Evolutionary conservation across 495 filamentous ascomycete genomes (phyloP).

Genomic region (Talaromyces nanjingensis): DNA sequence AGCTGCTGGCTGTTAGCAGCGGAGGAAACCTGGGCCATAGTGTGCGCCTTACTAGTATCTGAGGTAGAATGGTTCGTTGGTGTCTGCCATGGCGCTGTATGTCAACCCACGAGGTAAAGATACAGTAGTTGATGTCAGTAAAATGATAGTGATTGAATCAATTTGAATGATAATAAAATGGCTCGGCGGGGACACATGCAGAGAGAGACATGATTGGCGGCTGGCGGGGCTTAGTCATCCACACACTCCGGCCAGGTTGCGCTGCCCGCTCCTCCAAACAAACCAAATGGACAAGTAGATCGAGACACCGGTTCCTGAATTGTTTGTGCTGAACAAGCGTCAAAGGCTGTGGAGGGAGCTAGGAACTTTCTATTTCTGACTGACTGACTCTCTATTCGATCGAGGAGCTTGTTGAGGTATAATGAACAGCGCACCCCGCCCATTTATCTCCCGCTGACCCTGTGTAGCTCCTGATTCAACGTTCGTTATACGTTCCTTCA

Average conservation of each 20-base stretch:
- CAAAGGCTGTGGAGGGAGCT: constrained; percentile 20
- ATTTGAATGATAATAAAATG: neutral
- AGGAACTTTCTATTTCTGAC: constrained; percentile 23
- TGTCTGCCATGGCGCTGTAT: constrained; percentile 38
- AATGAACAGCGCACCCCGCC: neutral
- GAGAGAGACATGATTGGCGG: neutral
- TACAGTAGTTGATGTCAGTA: neutral
- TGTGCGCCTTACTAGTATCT: constrained; percentile 78
- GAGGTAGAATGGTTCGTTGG: constrained; percentile 84
- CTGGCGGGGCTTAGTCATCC: constrained; percentile 38
- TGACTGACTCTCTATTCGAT: constrained; percentile 14
- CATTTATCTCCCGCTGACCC: constrained; percentile 1
- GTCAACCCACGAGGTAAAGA: neutral
- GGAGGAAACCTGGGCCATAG: constrained; percentile 35
- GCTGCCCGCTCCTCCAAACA: constrained; percentile 12
- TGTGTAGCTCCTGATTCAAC: constrained; percentile 7
- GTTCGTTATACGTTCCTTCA: neutral
- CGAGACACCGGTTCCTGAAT: constrained; percentile 13
- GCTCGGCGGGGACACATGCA: neutral
- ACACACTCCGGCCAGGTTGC: constrained; percentile 40
- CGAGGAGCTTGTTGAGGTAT: constrained; percentile 26
- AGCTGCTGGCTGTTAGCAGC: constrained; percentile 58
- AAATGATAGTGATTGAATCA: neutral
- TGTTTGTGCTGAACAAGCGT: neutral
- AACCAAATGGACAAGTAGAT: constrained; percentile 38